Evolutionary conservation across 495 filamentous ascomycete species (phyloP), one percentile per base, ranked within the genome.

Genomic region (Penicillium alfredii): DNA sequence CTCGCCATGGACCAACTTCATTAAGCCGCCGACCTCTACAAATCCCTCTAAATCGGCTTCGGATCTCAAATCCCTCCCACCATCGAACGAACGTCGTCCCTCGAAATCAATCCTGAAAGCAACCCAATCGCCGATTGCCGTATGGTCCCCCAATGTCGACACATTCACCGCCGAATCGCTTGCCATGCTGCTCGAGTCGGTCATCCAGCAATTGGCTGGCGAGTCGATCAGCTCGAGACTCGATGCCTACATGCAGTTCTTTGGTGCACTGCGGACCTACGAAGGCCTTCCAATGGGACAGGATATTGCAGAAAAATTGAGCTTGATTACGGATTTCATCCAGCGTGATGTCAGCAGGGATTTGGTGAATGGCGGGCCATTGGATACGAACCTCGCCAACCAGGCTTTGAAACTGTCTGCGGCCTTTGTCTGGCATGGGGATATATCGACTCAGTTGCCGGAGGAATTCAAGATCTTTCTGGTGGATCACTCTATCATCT

Each of bases 101-200:
- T 48, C 77, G 15, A 94, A 90, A 51, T 90, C 88, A 2, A 96
- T 98, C 37, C 73, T 98, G 30, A 98, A 97, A 58, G 53, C 71
- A 12, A 68, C 58, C 17, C 72, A 64, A 42, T 72, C 64, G 1
- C 53, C 63, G 40, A 55, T 68, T 47, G 55, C 63, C 40, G 51
- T 62, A 22, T 52, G 41, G 40, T 55, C 46, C 4, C 45, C 53
- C 42, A 63, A 30, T 42, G 53, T 72, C 35, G 66, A 67, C 23
- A 44, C 64, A 5, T 60, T 58, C 33, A 59, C 57, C 25, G 60
- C 56, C 32, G 42, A 64, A 27, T 56, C 68, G 30, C 73, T 80
- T 41, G 72, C 69, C 24, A 94, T 96, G 86, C 63, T 96, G 39
- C 55, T 72, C 11, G 82, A 94, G 49, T 93, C 86, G 1, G 77